These are phyloP conservation scores for Hapsidospora chrysogenum DNA, from an alignment of 495 filamentous ascomycete genomes.

Conservation along the genomic window DNA sequence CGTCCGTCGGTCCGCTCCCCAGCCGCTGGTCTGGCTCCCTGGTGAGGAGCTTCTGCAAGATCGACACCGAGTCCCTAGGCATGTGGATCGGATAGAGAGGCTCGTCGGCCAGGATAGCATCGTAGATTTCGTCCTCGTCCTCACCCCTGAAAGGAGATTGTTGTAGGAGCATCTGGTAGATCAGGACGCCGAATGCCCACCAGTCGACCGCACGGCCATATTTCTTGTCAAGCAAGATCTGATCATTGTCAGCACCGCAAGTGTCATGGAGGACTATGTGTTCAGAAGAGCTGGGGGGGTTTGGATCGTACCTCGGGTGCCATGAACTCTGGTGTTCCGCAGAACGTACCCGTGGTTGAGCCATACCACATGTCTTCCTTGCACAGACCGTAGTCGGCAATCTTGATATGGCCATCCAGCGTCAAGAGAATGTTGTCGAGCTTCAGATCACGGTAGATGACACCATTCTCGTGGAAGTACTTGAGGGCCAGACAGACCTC, in stretches of 20 bases:
- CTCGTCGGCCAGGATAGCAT: constrained; percentile 95
- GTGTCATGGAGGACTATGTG: too few relatives aligned
- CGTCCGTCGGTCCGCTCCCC: constrained; percentile 89
- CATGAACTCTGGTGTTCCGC: constrained; percentile 98
- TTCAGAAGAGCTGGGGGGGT: not conserved
- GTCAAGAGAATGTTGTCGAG: constrained; percentile 97
- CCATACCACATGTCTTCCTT: constrained; percentile 99
- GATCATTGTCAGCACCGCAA: constrained; percentile 5
- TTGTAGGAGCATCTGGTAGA: constrained; percentile 99
- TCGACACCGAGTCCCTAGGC: constrained; percentile 94
- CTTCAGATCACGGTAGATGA: constrained; percentile 98
- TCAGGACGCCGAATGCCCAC: constrained; percentile 99
- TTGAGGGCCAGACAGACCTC: constrained; percentile 96
- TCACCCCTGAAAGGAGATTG: constrained; percentile 98
- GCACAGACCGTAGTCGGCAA: constrained; percentile 96
- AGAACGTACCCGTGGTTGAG: constrained; percentile 93
- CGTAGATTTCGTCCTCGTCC: constrained; percentile 99
- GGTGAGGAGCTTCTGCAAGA: constrained; percentile 92
- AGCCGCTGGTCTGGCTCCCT: constrained; percentile 86
- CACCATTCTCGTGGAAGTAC: constrained; percentile 98
- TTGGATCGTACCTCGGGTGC: constrained; percentile 66
- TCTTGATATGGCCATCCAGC: constrained; percentile 94
- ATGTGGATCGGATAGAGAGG: constrained; percentile 98
- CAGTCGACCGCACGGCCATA: constrained; percentile 98
- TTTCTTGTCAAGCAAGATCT: constrained; percentile 97